These are phyloP conservation scores for Myxozyma lipomycoides DNA, from an alignment of 805 yeast species.

Conservation along the genomic window DNA sequence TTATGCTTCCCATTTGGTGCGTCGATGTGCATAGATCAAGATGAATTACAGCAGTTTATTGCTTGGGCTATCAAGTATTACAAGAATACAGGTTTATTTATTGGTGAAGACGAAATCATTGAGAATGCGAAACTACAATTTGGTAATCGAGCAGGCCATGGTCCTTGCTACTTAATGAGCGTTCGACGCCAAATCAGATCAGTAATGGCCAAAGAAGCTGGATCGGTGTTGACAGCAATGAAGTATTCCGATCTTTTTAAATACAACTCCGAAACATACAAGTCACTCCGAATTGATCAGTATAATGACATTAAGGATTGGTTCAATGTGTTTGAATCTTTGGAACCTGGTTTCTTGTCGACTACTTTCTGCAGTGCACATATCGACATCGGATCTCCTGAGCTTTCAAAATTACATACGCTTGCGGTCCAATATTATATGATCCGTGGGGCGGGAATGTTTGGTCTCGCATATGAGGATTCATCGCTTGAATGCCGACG, in stretches of 20 bases:
- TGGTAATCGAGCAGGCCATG: neutral
- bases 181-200: neutral
- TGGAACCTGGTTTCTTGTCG: neutral
- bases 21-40: neutral
- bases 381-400: neutral
- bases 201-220: neutral
- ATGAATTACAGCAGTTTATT: neutral
- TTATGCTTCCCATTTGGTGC: neutral
- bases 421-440: neutral
- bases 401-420: neutral
- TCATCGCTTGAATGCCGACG: neutral
- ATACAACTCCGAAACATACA: neutral
- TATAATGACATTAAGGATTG: neutral
- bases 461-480: neutral
- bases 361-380: neutral
- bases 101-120: neutral
- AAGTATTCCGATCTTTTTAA: neutral
- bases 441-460: neutral
- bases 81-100: neutral
- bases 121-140: neutral
- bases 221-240: neutral
- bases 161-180: neutral
- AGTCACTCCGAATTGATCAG: neutral
- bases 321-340: neutral
- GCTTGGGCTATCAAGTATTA: neutral